Base-by-base conservation (phyloP, 805 yeast genomes). In the Saccharomycopsis selenospora region DNA sequence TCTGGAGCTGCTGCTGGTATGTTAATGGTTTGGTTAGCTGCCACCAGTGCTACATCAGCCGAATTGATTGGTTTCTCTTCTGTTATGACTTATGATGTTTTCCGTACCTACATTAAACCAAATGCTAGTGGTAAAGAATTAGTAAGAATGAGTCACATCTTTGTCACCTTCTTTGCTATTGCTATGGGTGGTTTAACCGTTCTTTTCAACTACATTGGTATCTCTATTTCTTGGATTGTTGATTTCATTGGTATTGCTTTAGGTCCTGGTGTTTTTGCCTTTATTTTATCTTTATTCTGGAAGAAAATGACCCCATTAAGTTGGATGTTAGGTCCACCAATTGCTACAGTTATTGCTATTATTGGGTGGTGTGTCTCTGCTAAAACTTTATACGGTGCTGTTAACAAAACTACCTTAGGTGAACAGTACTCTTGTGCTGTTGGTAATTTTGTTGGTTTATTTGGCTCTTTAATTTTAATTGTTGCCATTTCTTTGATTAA, bases 1-100 rank as follows among this genome's bases (percentile, higher is more conserved):
- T 63, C 67, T 23, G 76, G 76, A 3, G 69, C 72, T 3, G 66
- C 63, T 7, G 63, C 67, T 38, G 71, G 66, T 10, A 51, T 71
- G 25, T 48, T 70, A 38, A 70, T 70, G 71, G 56, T 67, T 6
- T 69, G 68, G 61, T 55, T 68, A 41, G 65, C 72, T 2, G 71
- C 66, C 3, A 67, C 72, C 4, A 62, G 70, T 7, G 65, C 73
- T 2, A 59, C 66, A 36, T 62, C 70, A 29, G 70, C 68, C 44
- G 73, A 68, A 50, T 52, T 68, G 46, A 67, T 69, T 55, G 71
- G 71, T 4, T 58, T 67, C 4, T 66, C 71, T 0, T 63, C 72
- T 3, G 60, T 69, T 55, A 52, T 72, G 40, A 69, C 76, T 3
- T 73, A 69, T 54, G 78, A 73, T 57, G 64, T 71, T 49, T 73